Conservation (phyloP, 495 filamentous ascomycete species). For the Corynascus novoguineensis region DNA sequence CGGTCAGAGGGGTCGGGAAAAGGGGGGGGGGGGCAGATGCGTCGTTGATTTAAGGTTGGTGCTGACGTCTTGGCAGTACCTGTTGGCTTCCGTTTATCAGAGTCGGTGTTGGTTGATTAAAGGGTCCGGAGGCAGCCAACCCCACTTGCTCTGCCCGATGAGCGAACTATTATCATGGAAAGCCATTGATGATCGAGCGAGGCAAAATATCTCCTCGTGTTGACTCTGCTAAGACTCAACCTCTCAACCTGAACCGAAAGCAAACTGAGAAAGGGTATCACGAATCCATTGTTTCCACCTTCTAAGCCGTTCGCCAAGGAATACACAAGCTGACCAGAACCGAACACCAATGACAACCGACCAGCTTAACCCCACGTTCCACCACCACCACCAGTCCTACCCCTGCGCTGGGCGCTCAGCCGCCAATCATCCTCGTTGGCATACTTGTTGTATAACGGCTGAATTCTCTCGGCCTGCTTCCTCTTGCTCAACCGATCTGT, state of each 20-base stretch:
- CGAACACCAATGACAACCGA: neutral
- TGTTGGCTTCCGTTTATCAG: no score
- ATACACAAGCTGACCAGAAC: neutral
- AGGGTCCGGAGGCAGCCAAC: no score
- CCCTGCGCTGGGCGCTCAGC: constrained; percentile 79
- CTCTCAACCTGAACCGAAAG: no score
- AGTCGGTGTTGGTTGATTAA: no score
- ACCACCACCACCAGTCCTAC: constrained; percentile 83
- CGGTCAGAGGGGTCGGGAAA: no score
- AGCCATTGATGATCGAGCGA: no score
- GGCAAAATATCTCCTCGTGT: no score
- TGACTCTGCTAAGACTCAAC: no score
- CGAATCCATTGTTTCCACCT: neutral
- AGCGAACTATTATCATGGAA: no score
- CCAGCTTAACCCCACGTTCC: constrained; percentile 75
- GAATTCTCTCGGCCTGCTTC: constrained; percentile 90
- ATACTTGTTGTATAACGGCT: constrained; percentile 90
- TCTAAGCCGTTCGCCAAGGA: neutral
- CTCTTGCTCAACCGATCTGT: constrained; percentile 83
- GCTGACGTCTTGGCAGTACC: no score
- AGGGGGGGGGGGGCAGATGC: neutral
- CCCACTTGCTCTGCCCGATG: no score
- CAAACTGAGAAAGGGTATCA: neutral
- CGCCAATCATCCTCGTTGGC: constrained; percentile 86
- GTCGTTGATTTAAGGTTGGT: neutral